Base-by-base conservation (phyloP, 2,329 filamentous ascomycete species). In the Penicillium sp. region DNA sequence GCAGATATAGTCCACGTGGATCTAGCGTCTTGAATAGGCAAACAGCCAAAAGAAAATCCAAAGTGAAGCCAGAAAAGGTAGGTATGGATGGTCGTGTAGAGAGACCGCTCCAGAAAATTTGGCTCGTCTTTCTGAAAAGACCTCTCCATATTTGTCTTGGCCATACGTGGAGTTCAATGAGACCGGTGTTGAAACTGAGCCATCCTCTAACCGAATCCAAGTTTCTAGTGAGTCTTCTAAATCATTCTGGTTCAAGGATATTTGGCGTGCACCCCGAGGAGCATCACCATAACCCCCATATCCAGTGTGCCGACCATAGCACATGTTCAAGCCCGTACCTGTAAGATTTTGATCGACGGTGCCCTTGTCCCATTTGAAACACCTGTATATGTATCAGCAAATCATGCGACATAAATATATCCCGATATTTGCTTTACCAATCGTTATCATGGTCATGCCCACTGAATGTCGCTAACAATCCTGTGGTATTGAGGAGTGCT, bases 221-320 rank as follows among this genome's bases (percentile, higher is more conserved):
- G 84, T 87, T 29, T 85, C 77, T 0, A 84, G 70, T 33, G 77
- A 76, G 18, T 72, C 60, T 59, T 63, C 62, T 14, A 84, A 63
- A 19, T 69, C 69, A 1, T 73, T 66, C 36, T 81, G 73, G 2
- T 77, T 71, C 1, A 87, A 60, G 2, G 77, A 61, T 11, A 88
- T 71, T 60, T 87, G 82, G 1, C 85, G 76, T 4, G 80, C 79
- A 1, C 87, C 87, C 0, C 87, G 81, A 9, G 81, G 80, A 83
- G 83, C 88, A 42, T 77, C 76, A 0, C 86, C 85, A 61, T 90
- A 90, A 0, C 88, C 87, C 0, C 87, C 88, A 51, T 90, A 90
- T 0, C 88, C 87, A 0, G 84, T 81, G 60, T 87, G 87, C 59
- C 88, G 83, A 5, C 85, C 85, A 59, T 84, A 84, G 63, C 87